phyloP scores from a whole-genome alignment of 2,329 filamentous ascomycete genomes.

The Ceratocystiopsis minuta region DNA sequence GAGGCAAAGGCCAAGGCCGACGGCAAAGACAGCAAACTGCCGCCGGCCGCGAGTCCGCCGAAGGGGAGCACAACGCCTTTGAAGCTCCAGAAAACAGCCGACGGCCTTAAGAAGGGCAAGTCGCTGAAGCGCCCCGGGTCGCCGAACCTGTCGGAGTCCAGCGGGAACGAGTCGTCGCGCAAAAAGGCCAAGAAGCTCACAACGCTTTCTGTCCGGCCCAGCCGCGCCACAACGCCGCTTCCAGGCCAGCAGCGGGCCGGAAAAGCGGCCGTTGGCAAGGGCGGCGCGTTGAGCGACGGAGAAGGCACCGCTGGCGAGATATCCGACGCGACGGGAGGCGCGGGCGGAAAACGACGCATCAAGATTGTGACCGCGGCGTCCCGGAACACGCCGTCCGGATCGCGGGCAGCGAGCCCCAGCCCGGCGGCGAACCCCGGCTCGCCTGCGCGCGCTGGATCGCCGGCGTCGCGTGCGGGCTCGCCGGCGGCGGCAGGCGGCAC shows the following conservation, averaged over 20 bases:
- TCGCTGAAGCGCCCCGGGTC: slow-evolving; percentile 71
- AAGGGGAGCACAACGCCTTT: slow-evolving; percentile 48
- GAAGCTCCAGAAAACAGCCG: slow-evolving; percentile 26
- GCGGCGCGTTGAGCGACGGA: slow-evolving; percentile 50
- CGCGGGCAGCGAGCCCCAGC: slow-evolving; percentile 43
- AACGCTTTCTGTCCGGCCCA: slow-evolving; percentile 27
- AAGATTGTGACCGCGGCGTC: slow-evolving; percentile 30
- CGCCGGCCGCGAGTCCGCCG: slow-evolving; percentile 29
- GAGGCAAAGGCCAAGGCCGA: slow-evolving; percentile 49
- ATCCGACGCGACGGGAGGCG: slow-evolving; percentile 29
- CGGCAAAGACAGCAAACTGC: slow-evolving; percentile 21
- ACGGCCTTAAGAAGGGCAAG: slow-evolving; percentile 36
- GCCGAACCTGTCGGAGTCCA: slow-evolving; percentile 75
- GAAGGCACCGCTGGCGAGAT: slow-evolving; percentile 53
- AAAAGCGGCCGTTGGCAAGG: slow-evolving; percentile 23
- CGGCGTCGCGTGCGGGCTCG: slow-evolving; percentile 16
- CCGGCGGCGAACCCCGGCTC: slow-evolving; percentile 16
- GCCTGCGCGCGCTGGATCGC: slow-evolving; percentile 7
- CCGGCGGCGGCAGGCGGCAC: slow-evolving; percentile 7
- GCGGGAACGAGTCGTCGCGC: slow-evolving; percentile 72
- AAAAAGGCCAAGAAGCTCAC: slow-evolving; percentile 55
- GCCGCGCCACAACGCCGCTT: slow-evolving; percentile 37
- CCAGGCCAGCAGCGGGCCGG: slow-evolving; percentile 23
- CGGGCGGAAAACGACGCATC: slow-evolving; percentile 30
- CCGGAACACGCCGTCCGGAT: slow-evolving; percentile 36